Evolutionary conservation across 148 eudicot genomes (phyloP), one percentile per base, ranked within the genome.

Genomic region (Agrostemma githago): DNA sequence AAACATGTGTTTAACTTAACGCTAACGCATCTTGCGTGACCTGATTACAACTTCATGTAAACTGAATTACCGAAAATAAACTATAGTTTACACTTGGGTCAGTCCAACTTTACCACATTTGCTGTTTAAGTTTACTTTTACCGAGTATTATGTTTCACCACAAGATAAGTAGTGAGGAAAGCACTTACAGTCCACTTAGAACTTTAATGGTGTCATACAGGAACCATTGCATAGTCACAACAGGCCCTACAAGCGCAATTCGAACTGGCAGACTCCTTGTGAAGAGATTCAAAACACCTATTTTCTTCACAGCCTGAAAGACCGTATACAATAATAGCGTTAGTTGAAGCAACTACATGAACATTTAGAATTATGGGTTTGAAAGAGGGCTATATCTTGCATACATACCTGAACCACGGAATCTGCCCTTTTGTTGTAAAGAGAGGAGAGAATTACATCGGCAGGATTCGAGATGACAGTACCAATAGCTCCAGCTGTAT

Each of bases 221-320:
- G 79, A 94, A 94, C 98, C 97, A 94, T 73, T 94, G 98, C 85
- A 88, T 44, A 53, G 93, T 94, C 70, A 94, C 83, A 72, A 91
- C 97, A 74, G 98, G 98, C 38, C 98, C 98, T 72, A 94, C 97
- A 64, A 91, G 83, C 15, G 86, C 83, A 76, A 91, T 83, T 71
- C 98, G 88, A 82, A 94, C 83, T 43, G 96, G 90, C 72, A 94
- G 89, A 86, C 99, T 95, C 88, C 97, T 86, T 12, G 91, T 94
- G 77, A 94, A 91, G 78, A 94, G 81, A 79, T 87, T 88, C 44
- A 79, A 38, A 74, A 94, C 16, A 77, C 98, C 98, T 74, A 94
- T 91, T 14, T 82, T 89, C 89, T 87, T 92, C 72, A 82, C 84
- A 41, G 89, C 98, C 98, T 93, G 89, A 72, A 41, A 79, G 41